Percentiles rank a stretch among this genome's conserved stretches.
Evolutionary conservation across 2,329 filamentous ascomycete genomes (phyloP).

Genomic region (Aspergillus proliferans): DNA sequence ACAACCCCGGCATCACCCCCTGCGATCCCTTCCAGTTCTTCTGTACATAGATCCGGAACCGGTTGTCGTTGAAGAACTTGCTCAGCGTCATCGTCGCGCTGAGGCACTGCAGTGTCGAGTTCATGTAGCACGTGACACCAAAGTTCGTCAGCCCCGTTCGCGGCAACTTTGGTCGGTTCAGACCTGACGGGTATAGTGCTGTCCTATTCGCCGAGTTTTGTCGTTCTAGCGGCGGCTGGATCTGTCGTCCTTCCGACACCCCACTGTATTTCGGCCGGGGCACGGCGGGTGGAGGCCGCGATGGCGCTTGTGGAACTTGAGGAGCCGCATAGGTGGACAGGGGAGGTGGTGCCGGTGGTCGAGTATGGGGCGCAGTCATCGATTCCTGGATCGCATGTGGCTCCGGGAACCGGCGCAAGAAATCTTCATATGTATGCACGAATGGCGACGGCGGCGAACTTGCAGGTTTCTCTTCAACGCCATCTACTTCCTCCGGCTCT

Average conservation of each 20-base stretch:
- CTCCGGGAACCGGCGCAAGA: conserved; percentile 73
- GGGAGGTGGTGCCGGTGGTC: conserved; percentile 23
- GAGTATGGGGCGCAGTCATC: conserved; percentile 43
- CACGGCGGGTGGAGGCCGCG: conserved; percentile 62
- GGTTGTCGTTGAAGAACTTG: conserved; percentile 60
- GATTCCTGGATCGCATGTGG: conserved; percentile 55
- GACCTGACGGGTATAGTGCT: conserved; percentile 37
- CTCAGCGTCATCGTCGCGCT: conserved; percentile 62
- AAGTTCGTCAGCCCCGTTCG: conserved; percentile 73
- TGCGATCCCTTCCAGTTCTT: conserved; percentile 61
- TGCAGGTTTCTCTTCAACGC: conserved; percentile 32
- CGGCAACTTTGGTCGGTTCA: conserved; percentile 48
- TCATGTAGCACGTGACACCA: conserved; percentile 83
- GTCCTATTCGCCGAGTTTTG: conserved; percentile 42
- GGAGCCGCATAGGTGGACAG: conserved; percentile 29
- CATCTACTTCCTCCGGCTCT: conserved; percentile 39
- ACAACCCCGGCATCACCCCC: conserved; percentile 57
- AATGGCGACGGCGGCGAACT: conserved; percentile 39
- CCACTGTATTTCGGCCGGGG: conserved; percentile 74
- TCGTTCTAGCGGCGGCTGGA: conserved; percentile 37
- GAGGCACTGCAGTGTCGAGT: conserved; percentile 78
- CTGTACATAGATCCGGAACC: conserved; percentile 54
- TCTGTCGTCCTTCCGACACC: conserved; percentile 57
- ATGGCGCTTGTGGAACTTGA: conserved; percentile 53
- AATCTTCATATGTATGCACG: conserved; percentile 72